Conservation (phyloP, 495 filamentous ascomycete species). For the Annulohypoxylon bovei region DNA sequence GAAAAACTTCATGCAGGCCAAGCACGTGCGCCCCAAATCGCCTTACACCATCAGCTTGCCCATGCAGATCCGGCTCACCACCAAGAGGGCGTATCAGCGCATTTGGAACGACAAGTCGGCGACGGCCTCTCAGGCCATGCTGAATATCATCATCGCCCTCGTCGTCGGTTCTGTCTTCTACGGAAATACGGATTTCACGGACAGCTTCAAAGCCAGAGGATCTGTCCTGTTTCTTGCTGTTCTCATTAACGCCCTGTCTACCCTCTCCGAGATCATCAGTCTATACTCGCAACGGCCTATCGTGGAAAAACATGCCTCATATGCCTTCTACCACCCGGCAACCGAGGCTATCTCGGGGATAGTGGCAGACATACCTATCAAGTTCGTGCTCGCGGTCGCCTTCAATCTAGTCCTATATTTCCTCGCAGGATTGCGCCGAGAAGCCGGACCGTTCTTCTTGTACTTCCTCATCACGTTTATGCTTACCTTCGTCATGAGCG, state of each 20-base stretch:
- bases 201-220: background rate
- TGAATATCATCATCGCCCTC: background rate
- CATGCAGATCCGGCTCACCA: slow-evolving; percentile 1
- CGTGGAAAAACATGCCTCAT: slow-evolving; percentile 9
- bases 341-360: slow-evolving; percentile 1
- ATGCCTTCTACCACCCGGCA: slow-evolving; percentile 9
- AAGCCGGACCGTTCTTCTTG: slow-evolving; percentile 4
- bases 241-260: slow-evolving; percentile 2
- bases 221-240: slow-evolving; percentile 5
- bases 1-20: slow-evolving; percentile 14
- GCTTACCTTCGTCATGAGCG: slow-evolving; percentile 6
- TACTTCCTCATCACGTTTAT: slow-evolving; percentile 1
- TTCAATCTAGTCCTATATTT: slow-evolving; percentile 9
- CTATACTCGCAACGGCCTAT: slow-evolving; percentile 11
- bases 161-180: slow-evolving; percentile 3
- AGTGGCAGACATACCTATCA: slow-evolving; percentile 9
- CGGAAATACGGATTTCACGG: background rate
- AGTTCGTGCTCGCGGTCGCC: background rate
- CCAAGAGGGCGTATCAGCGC: slow-evolving; percentile 6
- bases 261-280: slow-evolving; percentile 1
- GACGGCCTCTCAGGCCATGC: background rate
- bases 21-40: background rate
- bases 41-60: slow-evolving; percentile 8
- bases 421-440: background rate
- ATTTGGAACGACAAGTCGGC: slow-evolving; percentile 9